Percentiles rank a stretch among this genome's conserved stretches.
Conservation (phyloP, 306 rosid genomes). For the Lagenaria siceraria region DNA sequence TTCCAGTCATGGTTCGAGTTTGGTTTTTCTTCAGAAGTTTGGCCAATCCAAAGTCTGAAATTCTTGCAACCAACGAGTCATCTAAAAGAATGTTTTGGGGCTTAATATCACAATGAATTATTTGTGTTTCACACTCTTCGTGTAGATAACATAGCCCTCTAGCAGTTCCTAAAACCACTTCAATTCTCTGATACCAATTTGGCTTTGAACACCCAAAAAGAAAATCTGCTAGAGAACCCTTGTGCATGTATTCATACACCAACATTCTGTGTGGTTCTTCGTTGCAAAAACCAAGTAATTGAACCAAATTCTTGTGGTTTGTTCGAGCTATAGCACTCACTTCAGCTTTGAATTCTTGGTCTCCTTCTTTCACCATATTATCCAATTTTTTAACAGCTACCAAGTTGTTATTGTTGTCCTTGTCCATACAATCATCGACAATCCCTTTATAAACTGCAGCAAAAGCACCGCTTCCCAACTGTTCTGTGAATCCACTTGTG, state of each 20-base stretch:
- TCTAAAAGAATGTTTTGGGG: slow-evolving; percentile 37
- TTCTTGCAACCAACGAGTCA: slow-evolving; percentile 8
- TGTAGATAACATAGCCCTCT: slow-evolving; percentile 26
- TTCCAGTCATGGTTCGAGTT: slow-evolving; percentile 13
- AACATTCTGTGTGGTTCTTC: slow-evolving; percentile 14
- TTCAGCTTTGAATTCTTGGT: slow-evolving; percentile 26
- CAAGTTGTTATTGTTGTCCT: neutral
- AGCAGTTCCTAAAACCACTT: slow-evolving; percentile 12
- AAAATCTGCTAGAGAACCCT: slow-evolving; percentile 6
- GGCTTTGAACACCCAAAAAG: slow-evolving; percentile 11
- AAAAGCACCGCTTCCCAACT: neutral
- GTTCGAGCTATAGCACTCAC: slow-evolving; percentile 17
- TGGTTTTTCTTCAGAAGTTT: slow-evolving; percentile 28
- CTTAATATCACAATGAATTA: slow-evolving; percentile 39
- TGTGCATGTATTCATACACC: slow-evolving; percentile 16
- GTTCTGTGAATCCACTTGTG: neutral
- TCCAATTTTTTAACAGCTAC: slow-evolving; percentile 35
- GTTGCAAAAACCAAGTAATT: slow-evolving; percentile 11
- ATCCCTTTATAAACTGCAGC: slow-evolving; percentile 10
- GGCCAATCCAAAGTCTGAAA: slow-evolving; percentile 36
- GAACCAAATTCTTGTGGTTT: slow-evolving; percentile 17
- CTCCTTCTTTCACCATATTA: slow-evolving; percentile 16
- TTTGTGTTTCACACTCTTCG: slow-evolving; percentile 25
- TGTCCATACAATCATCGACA: neutral
- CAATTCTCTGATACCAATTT: slow-evolving; percentile 11